Conservation (phyloP, 2,329 filamentous ascomycete species). For the Fonsecaea nubica region DNA sequence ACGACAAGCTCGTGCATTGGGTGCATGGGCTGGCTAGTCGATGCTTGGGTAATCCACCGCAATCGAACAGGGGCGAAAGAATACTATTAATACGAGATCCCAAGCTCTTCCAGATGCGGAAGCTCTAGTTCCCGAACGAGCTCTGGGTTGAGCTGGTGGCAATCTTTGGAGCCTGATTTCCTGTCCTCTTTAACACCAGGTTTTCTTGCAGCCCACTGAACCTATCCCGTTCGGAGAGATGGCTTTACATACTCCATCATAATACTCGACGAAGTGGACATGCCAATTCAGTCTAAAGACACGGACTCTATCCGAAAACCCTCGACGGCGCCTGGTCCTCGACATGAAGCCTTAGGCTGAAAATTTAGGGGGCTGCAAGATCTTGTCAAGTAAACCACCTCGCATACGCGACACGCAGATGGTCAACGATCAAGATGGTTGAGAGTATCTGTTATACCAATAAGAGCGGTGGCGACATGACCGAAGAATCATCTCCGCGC, state of each 20-base stretch:
- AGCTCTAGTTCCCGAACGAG: conserved; percentile 13
- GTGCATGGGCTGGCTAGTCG: not conserved
- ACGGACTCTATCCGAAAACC: not conserved
- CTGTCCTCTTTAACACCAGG: not conserved
- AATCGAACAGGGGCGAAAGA: not conserved
- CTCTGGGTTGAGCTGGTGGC: not conserved
- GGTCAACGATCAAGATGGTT: not conserved
- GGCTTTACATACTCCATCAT: not conserved
- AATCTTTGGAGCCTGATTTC: not conserved
- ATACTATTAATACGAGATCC: not conserved
- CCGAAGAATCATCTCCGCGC: not conserved
- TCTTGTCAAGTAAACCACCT: conserved; percentile 4
- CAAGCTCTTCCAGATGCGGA: conserved; percentile 13
- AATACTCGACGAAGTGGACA: not conserved
- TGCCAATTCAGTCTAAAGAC: not conserved
- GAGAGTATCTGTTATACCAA: not conserved
- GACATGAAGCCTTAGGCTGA: not conserved
- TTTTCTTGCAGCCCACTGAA: not conserved
- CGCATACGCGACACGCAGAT: conserved; percentile 1
- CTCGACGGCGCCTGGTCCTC: not conserved
- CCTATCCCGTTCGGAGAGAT: not conserved
- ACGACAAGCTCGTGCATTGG: not conserved
- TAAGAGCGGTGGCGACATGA: not conserved
- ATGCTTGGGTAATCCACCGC: not conserved
- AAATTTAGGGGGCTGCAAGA: not conserved